phyloP scores from a whole-genome alignment of 2,329 filamentous ascomycete genomes.

The Trichophyton rubrum region DNA sequence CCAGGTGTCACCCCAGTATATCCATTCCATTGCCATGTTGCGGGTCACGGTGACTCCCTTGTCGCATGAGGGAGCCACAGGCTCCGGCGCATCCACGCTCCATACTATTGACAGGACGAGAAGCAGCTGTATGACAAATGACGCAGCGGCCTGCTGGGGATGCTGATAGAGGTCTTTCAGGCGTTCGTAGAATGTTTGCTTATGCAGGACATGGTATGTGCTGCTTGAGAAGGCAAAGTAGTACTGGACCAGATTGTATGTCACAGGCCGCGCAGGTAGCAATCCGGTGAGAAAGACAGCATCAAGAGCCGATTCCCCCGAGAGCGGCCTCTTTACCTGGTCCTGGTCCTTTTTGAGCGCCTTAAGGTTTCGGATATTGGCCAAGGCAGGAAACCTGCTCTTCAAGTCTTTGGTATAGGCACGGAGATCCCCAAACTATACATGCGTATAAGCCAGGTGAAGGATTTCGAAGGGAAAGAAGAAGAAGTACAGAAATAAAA shows the following conservation, averaged over 20 bases:
- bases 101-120: constrained; percentile 29
- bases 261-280: constrained; percentile 24
- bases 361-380: constrained; percentile 21
- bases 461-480: background rate
- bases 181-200: constrained; percentile 29
- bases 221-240: constrained; percentile 32
- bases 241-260: constrained; percentile 27
- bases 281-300: constrained; percentile 21
- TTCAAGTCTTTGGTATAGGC: constrained; percentile 28
- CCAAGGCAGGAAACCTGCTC: constrained; percentile 25
- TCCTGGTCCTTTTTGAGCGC: constrained; percentile 16
- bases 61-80: background rate
- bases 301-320: constrained; percentile 22
- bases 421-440: constrained; percentile 28
- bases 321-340: constrained; percentile 17
- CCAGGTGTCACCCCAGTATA: constrained; percentile 80
- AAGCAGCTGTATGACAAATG: constrained; percentile 27
- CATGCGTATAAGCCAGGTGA: background rate
- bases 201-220: constrained; percentile 30
- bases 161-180: constrained; percentile 26
- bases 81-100: constrained; percentile 15
- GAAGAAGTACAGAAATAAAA: background rate
- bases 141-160: constrained; percentile 18
- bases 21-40: constrained; percentile 48
- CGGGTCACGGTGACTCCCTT: constrained; percentile 10